Evolutionary conservation across 805 yeast genomes (phyloP), one percentile per base, ranked within the genome.

Genomic region (Blastobotrys muscicola): DNA sequence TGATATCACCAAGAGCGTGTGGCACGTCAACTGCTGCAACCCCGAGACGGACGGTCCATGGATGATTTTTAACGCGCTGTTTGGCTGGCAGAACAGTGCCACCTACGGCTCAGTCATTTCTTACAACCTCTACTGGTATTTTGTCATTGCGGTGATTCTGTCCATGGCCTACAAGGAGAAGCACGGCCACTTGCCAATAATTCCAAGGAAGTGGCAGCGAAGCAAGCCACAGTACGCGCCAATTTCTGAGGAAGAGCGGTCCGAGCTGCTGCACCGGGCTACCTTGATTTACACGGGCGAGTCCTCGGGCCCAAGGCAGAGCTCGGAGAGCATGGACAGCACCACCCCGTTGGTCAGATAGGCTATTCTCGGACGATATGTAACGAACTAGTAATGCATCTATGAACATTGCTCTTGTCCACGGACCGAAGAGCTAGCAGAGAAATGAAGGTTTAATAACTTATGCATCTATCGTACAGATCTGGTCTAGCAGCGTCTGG

Each of bases 11-110:
- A 74, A 71, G 39, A 78, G 92, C 5, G 79, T 87, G 2, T 87
- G 97, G 97, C 97, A 87, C 60, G 95, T 87, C 20, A 85, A 87
- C 63, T 86, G 95, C 61, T 87, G 97, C 65, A 86, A 86, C 60
- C 94, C 95, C 16, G 82, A 84, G 52, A 82, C 75, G n/a, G 96
- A 87, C 56, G 94, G 94, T 3, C 77, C 80, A 29, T 87, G 94
- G 95, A 85, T 86, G 94, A 68, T 87, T 31, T 71, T 84, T 54
- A 85, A 89, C 31, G 96, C 95, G 1, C 68, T 87, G 4, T 71
- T 87, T 41, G 97, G 97, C 1, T 87, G 97, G 97, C 86, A 92
- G 10, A 87, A 87, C 60, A 77, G 89, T 50, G 96, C 95, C 2
- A 87, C 97, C 0, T 85, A 82, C 57, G 94, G 94, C 3, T 83